Evolutionary conservation across 2,329 filamentous ascomycete genomes (phyloP), one percentile per base, ranked within the genome.

Genomic region (Capronia americana): DNA sequence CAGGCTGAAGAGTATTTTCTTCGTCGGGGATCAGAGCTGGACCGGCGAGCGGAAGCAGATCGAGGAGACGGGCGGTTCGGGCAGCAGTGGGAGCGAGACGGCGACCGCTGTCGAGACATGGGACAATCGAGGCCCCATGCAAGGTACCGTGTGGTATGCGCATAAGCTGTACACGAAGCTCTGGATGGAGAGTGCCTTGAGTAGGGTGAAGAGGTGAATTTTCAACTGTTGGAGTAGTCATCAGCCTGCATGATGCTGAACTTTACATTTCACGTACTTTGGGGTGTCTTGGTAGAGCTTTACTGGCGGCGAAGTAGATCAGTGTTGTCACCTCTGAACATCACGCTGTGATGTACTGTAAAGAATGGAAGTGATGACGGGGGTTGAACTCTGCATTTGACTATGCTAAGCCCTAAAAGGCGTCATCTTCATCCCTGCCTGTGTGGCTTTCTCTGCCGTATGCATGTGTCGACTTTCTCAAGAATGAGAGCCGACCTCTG

Each of bases 1-100:
- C 70, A 80, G 82, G 2, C 78, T 92, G 62, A 91, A 90, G 83
- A 89, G 86, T 78, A 82, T 80, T 72, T 91, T 83, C 83, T 90
- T 81, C 74, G 81, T 56, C 28, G 59, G 59, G 10, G 59, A 62
- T 56, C 24, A 56, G 53, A 38, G 28, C 28, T 56, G 26, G 32
- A 17, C 28, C 51, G 50, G 59, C 14, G 51, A 46, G 54, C 38
- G 38, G 14, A 8, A 44, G 17, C 38, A 44, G 17, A 44, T 44
- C 3, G 17, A 44, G 6, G 38, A 7, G 4, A 44, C 38, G 17
- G 17, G 17, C 17, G 7, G 14, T n/a, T n/a, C 17, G 2, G 82
- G 82, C 32, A 74, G 72, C 0, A 1, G 69, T 72, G 23, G 82
- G 84, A 0, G 83, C 86, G 17, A 23, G 41, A 20, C 44, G 41